Conservation (phyloP, 306 rosid species). For the Lathyrus sativus region DNA sequence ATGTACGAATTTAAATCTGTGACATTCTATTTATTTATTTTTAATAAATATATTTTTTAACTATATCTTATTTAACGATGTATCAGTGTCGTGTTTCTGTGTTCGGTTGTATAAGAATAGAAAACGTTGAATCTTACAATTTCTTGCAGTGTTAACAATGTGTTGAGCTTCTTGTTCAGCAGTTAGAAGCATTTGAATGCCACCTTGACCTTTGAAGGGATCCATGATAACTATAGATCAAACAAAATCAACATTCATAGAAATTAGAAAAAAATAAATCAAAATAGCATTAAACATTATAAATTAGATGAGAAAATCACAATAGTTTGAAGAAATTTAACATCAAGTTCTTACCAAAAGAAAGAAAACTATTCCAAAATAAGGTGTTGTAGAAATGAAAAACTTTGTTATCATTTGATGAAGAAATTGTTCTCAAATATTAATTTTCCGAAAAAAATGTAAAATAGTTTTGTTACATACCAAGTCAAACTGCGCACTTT, state of each 20-base stretch:
- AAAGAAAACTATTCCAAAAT: slow-evolving; percentile 14
- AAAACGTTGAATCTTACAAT: slow-evolving; percentile 42
- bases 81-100: no score
- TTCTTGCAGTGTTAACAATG: slow-evolving; percentile 70
- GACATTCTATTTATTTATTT: no score
- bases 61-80: no score
- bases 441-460: slow-evolving; percentile 29
- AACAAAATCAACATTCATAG: slow-evolving; percentile 24
- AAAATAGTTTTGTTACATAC: slow-evolving; percentile 28
- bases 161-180: slow-evolving; percentile 92
- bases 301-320: neutral
- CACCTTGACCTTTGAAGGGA: slow-evolving; percentile 78
- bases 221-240: slow-evolving; percentile 54
- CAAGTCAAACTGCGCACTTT: slow-evolving; percentile 45
- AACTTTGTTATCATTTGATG: slow-evolving; percentile 29
- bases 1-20: no score
- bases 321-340: slow-evolving; percentile 14
- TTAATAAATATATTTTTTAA: no score
- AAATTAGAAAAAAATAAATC: slow-evolving; percentile 8
- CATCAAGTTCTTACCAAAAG: slow-evolving; percentile 30
- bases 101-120: neutral
- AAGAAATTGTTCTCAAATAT: slow-evolving; percentile 22
- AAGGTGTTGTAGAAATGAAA: slow-evolving; percentile 12
- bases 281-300: neutral
- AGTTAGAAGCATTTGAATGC: slow-evolving; percentile 80